Conservation (phyloP, 306 rosid species). For the Bauhinia variegata region DNA sequence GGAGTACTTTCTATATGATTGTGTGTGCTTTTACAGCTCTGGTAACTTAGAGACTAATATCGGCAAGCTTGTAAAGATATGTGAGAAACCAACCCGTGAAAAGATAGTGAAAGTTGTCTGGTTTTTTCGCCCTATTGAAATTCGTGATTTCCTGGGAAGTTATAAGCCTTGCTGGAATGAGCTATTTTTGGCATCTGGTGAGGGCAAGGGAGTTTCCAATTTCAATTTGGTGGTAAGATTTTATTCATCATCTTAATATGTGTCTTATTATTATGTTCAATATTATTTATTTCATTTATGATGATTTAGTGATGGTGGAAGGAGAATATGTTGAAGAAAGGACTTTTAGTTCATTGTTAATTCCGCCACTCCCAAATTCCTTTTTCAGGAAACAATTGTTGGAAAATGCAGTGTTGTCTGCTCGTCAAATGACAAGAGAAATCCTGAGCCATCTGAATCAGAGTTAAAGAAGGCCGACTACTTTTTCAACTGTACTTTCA, state of each 20-base stretch:
- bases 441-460: slow-evolving; percentile 51
- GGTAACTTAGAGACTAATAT: slow-evolving; percentile 49
- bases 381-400: slow-evolving; percentile 56
- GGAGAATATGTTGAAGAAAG: slow-evolving; percentile 2
- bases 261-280: not conserved
- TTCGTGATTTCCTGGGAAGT: slow-evolving; percentile 38
- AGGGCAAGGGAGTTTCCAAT: slow-evolving; percentile 54
- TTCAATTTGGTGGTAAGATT: slow-evolving; percentile 49
- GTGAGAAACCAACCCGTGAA: slow-evolving; percentile 38
- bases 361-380: not conserved
- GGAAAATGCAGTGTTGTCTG: slow-evolving; percentile 69
- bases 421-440: slow-evolving; percentile 61
- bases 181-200: slow-evolving; percentile 68
- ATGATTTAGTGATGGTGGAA: slow-evolving; percentile 13
- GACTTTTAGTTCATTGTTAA: not conserved
- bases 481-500: slow-evolving; percentile 52
- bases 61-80: slow-evolving; percentile 59
- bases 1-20: slow-evolving; percentile 58
- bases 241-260: not conserved
- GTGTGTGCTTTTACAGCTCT: slow-evolving; percentile 39
- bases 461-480: slow-evolving; percentile 51
- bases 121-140: slow-evolving; percentile 62
- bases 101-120: slow-evolving; percentile 52
- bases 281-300: not conserved
- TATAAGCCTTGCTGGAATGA: slow-evolving; percentile 59